These are phyloP conservation scores for Fusarium ambrosium DNA, from an alignment of 2,329 filamentous ascomycete species.

Conservation along the genomic window DNA sequence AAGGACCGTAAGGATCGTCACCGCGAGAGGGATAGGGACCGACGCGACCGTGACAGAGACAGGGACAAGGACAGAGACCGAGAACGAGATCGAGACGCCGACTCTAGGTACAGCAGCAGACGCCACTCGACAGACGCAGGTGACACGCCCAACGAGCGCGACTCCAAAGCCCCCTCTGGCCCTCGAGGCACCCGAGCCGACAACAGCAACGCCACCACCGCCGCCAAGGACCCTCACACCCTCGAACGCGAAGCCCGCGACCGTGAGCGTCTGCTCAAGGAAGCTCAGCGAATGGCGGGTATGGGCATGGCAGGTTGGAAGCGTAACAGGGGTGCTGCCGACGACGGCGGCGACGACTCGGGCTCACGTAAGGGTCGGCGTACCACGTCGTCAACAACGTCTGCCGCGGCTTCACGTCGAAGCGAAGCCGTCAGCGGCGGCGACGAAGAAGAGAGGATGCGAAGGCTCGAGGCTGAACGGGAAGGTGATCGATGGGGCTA, in stretches of 20 bases:
- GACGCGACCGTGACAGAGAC: slow-evolving; percentile 51
- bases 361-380: slow-evolving; percentile 57
- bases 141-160: slow-evolving; percentile 53
- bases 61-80: slow-evolving; percentile 54
- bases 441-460: slow-evolving; percentile 67
- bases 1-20: slow-evolving; percentile 58
- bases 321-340: slow-evolving; percentile 61
- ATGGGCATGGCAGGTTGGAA: slow-evolving; percentile 66
- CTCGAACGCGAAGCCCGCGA: slow-evolving; percentile 77
- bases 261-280: slow-evolving; percentile 75
- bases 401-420: slow-evolving; percentile 53
- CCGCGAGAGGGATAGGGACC: slow-evolving; percentile 55
- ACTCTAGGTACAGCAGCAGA: slow-evolving; percentile 52
- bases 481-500: slow-evolving; percentile 66
- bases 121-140: slow-evolving; percentile 46
- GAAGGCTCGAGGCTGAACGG: slow-evolving; percentile 70
- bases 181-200: slow-evolving; percentile 52
- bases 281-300: slow-evolving; percentile 75
- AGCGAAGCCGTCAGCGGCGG: slow-evolving; percentile 63
- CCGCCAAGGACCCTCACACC: slow-evolving; percentile 72
- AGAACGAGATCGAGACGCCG: slow-evolving; percentile 52
- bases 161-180: slow-evolving; percentile 59
- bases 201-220: slow-evolving; percentile 44
- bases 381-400: slow-evolving; percentile 51
- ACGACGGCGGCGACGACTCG: slow-evolving; percentile 54